Evolutionary conservation across 352 stramenopile genomes (phyloP).

Genomic region (Globisporangium abappressorium): DNA sequence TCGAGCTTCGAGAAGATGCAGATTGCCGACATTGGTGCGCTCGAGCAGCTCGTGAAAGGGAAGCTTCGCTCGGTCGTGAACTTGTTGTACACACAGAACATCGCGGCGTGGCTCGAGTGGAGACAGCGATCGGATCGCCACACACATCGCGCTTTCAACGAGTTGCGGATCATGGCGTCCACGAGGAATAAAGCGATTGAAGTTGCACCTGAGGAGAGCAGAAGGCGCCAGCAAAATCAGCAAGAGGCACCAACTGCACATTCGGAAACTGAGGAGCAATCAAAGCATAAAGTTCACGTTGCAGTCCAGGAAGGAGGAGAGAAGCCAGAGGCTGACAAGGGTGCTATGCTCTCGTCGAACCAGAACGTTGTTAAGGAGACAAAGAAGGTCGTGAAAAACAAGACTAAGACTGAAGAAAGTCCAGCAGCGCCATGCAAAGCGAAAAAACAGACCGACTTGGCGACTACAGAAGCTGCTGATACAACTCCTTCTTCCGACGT

Average conservation of each 20-base stretch:
- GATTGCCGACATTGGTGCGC: constrained; percentile 11
- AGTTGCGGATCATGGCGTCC: background rate
- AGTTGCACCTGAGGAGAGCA: background rate
- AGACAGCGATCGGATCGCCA: background rate
- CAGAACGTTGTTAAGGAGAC: background rate
- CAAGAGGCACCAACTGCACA: background rate
- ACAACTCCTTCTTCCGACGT: background rate
- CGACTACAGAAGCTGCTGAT: background rate
- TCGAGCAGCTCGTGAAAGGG: constrained; percentile 15
- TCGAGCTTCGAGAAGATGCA: constrained; percentile 6
- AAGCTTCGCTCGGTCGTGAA: constrained; percentile 6
- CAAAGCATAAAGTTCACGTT: background rate
- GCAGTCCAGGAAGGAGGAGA: background rate
- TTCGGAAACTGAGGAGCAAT: background rate
- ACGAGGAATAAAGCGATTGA: background rate
- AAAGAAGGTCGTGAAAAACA: background rate
- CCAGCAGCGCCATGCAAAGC: background rate
- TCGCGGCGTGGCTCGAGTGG: constrained; percentile 13
- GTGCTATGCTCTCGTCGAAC: background rate
- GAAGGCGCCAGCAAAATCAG: background rate
- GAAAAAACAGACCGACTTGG: no score
- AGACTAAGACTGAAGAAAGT: background rate
- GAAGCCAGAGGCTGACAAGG: background rate
- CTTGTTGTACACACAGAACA: constrained; percentile 14
- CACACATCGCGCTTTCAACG: background rate